phyloP scores from a whole-genome alignment of 2,329 filamentous ascomycete species.

The Bipolaris zeicola region DNA sequence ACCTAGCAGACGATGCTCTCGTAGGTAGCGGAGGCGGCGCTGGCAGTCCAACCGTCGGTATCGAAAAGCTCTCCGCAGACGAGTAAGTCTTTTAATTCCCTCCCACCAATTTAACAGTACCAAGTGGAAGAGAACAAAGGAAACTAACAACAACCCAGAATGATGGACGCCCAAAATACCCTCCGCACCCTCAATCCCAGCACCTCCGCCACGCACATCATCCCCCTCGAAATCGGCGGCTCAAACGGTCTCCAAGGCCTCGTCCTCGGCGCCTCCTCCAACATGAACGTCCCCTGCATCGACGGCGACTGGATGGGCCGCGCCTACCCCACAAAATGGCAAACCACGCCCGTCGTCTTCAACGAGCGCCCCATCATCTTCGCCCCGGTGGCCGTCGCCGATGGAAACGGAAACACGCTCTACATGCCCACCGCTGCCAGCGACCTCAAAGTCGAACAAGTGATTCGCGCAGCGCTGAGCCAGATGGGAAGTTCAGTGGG shows the following conservation, averaged over 20 bases:
- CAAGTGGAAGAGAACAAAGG: no score
- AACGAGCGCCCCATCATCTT: conserved; percentile 49
- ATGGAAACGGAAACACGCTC: conserved; percentile 51
- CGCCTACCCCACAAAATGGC: conserved; percentile 55
- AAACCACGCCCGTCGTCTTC: conserved; percentile 53
- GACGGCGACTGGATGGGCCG: conserved; percentile 58
- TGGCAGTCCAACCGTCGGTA: conserved; percentile 52
- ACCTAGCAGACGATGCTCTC: conserved; percentile 53
- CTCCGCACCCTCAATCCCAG: conserved; percentile 43
- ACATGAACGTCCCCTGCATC: conserved; percentile 51
- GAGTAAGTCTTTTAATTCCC: conserved; percentile 37
- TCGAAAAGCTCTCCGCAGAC: conserved; percentile 52
- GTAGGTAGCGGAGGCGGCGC: conserved; percentile 54
- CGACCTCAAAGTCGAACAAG: conserved; percentile 48
- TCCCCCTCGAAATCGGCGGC: conserved; percentile 55
- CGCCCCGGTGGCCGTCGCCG: conserved; percentile 46
- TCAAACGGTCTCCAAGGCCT: conserved; percentile 52
- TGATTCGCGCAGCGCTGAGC: conserved; percentile 45
- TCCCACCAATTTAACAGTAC: no score
- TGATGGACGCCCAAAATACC: conserved; percentile 47
- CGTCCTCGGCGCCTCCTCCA: conserved; percentile 45
- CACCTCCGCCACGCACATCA: conserved; percentile 44
- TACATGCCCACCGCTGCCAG: conserved; percentile 47
- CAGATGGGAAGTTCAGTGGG: conserved; percentile 47
- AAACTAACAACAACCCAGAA: conserved; percentile 17